A percentile compares a stretch with the other conserved stretches of the same genome.
Evolutionary conservation across 169 alveolate genomes (phyloP).

Genomic region (Plasmodium knowlesi): DNA sequence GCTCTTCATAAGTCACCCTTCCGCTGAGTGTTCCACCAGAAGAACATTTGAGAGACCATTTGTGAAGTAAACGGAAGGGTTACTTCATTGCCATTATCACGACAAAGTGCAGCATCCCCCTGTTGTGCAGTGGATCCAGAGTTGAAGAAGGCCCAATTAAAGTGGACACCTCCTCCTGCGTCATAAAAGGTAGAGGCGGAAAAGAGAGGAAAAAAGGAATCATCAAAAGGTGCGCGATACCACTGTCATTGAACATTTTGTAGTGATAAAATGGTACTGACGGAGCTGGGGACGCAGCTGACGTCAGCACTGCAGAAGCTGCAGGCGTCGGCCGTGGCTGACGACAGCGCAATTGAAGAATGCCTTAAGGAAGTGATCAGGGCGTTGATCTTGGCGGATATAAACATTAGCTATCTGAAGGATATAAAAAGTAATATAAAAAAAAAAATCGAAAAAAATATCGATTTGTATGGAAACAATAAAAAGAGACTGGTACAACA

Average conservation of each 20-base stretch:
- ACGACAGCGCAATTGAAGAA: constrained; percentile 93
- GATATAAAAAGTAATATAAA: constrained; percentile 91
- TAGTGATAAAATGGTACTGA: constrained; percentile 93
- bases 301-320: constrained; percentile 94
- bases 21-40: neutral
- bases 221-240: neutral
- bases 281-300: constrained; percentile 96
- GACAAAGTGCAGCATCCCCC: neutral
- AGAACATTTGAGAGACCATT: neutral
- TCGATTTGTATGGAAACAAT: constrained; percentile 85
- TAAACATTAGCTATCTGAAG: constrained; percentile 93
- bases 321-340: constrained; percentile 92
- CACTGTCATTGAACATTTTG: neutral
- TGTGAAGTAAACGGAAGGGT: neutral
- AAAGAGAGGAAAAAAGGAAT: neutral
- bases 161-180: neutral
- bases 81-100: neutral
- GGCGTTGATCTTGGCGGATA: constrained; percentile 96
- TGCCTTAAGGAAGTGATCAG: constrained; percentile 92
- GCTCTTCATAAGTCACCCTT: neutral
- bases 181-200: neutral
- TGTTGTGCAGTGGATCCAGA: neutral
- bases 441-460: constrained; percentile 86
- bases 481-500: constrained; percentile 86
- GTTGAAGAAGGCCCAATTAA: neutral